Base-by-base conservation (phyloP, 1,139 yeast species). In the Geotrichum candidum region DNA sequence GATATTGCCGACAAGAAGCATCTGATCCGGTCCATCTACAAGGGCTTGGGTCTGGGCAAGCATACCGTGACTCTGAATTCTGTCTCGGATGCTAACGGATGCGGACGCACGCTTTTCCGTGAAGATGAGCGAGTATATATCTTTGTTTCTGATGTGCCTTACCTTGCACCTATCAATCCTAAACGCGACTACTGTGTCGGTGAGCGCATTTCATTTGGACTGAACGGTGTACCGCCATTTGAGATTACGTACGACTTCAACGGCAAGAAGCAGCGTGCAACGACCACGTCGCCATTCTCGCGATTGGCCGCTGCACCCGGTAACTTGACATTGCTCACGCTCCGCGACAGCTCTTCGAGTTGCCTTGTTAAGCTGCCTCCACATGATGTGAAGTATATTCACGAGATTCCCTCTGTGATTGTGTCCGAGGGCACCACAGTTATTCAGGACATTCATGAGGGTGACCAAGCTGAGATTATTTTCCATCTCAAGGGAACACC, bases 381-480 rank as follows among this genome's bases (percentile, higher is more conserved):
- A 29, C 74, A 72, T 29, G 59, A 62, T 38, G 58, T 60, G 46
- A 63, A 58, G 45, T 77, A 79, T 4, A 82, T 94, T 18, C 92
- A 90, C 69, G 90, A 88, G 41, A 80, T 92, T 51, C 99, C 99
- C 11, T 86, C 96, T 0, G 97, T 92, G n/a, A 91, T 87, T 65
- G 85, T 92, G 18, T 84, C 87, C 55, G 89, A 87, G 68, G 96
- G 96, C 51, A 87, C 85, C 61, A 79, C 84, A 31, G 77, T 86
- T n/a, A 83, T 87, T 61, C 87, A 83, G 67, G 95, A 90, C 72
- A 88, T 94, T 55, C 96, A 91, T 68, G 96, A 90, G 71, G 99
- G 98, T 56, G 81, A 78, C 62, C 76, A 76, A 60, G 78, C 80
- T 11, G 78, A 77, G 63, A 72, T 78, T 29, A 69, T 72, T 15